These are phyloP conservation scores for Lyophyllum semitale DNA, from an alignment of 768 basidiomycete genomes.

Conservation along the genomic window DNA sequence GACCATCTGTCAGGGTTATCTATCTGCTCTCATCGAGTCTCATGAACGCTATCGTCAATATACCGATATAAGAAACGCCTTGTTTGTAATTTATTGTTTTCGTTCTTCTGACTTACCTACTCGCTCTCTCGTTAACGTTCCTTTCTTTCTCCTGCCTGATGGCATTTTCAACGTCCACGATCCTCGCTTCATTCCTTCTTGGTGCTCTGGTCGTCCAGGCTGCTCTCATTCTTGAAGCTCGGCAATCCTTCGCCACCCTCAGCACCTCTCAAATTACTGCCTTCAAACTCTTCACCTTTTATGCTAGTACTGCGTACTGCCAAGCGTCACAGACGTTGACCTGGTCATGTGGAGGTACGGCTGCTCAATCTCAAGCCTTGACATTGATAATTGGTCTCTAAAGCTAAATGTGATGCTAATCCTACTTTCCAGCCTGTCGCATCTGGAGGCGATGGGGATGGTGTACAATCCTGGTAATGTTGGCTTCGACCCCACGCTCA, in stretches of 20 bases:
- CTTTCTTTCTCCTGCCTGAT: conserved; percentile 1
- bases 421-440: conserved; percentile 47
- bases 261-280: conserved; percentile 33
- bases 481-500: conserved; percentile 19
- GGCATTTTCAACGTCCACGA: conserved; percentile 7
- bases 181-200: not conserved
- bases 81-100: not conserved
- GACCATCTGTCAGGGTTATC: conserved; percentile 6
- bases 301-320: conserved; percentile 47
- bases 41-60: not conserved
- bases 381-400: not conserved
- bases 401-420: conserved; percentile 49
- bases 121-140: not conserved
- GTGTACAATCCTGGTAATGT: conserved; percentile 43
- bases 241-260: conserved; percentile 30
- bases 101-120: not conserved
- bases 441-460: conserved; percentile 48
- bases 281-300: conserved; percentile 42
- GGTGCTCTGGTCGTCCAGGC: not conserved
- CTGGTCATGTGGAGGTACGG: conserved; percentile 48
- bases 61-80: not conserved
- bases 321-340: conserved; percentile 33
- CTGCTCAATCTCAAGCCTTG: too few relatives aligned
- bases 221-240: conserved; percentile 4
- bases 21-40: not conserved